Percentiles rank a stretch among this genome's conserved stretches.
Conservation (phyloP, 495 filamentous ascomycete species). For the Corynascus novoguineensis region DNA sequence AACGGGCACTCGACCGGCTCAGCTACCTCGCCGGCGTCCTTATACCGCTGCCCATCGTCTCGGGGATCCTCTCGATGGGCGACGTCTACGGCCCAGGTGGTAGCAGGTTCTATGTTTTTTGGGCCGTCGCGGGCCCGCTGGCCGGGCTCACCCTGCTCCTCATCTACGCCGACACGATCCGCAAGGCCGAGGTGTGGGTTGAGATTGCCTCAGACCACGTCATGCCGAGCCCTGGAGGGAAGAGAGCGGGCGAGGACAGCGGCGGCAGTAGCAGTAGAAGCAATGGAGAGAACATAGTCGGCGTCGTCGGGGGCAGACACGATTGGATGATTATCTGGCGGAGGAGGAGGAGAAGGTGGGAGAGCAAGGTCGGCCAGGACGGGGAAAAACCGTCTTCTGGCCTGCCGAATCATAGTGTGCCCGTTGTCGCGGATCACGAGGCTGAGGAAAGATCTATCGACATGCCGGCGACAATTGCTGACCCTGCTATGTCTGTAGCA, state of each 20-base stretch:
- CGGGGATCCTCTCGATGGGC: conserved; percentile 39
- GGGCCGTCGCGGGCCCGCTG: conserved; percentile 34
- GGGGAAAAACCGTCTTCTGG: neutral
- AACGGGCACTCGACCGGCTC: conserved; percentile 37
- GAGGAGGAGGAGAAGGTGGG: no score
- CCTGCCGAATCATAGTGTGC: neutral
- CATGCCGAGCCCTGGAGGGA: neutral
- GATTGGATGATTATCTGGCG: neutral
- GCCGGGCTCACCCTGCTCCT: conserved; percentile 29
- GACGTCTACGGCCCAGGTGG: conserved; percentile 34
- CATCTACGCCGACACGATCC: conserved; percentile 41
- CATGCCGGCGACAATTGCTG: conserved; percentile 2
- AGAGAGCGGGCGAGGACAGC: neutral
- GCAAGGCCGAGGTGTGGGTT: conserved; percentile 43
- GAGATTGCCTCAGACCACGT: conserved; percentile 30
- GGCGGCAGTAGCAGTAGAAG: neutral
- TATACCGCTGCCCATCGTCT: conserved; percentile 38
- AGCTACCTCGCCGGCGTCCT: conserved; percentile 41
- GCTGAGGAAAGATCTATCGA: conserved; percentile 9
- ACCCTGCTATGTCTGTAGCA: neutral
- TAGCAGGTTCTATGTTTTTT: conserved; percentile 37
- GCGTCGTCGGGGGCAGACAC: conserved; percentile 2
- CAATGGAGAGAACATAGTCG: neutral
- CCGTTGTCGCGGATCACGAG: conserved; percentile 7
- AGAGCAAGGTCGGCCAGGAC: neutral